Conservation (phyloP, 1,284 basidiomycete species). For the Trametes sp. region DNA sequence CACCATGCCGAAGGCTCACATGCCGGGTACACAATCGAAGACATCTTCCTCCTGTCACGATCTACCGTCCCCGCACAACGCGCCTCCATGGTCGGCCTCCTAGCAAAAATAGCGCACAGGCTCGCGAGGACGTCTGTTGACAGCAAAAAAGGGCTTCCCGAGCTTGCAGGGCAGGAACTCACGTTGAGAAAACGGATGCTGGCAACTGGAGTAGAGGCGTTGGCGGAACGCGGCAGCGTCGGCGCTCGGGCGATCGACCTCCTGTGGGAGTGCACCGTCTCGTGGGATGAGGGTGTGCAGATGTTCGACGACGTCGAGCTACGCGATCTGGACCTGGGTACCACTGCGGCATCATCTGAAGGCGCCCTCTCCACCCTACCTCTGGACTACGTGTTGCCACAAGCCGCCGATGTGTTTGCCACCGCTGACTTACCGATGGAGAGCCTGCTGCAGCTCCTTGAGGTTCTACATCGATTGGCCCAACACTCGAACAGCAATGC, state of each 20-base stretch:
- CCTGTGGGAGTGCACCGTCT: conserved; percentile 73
- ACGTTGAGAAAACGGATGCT: conserved; percentile 63
- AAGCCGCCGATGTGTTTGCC: conserved; percentile 50
- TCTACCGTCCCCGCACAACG: conserved; percentile 89
- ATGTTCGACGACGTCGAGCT: conserved; percentile 61
- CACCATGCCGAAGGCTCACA: conserved; percentile 84
- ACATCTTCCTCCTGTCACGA: conserved; percentile 83
- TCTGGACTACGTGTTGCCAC: conserved; percentile 61
- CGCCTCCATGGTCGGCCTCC: conserved; percentile 80
- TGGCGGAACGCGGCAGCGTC: conserved; percentile 71
- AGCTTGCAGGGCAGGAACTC: conserved; percentile 56
- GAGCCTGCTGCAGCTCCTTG: conserved; percentile 65
- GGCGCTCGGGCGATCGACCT: conserved; percentile 73
- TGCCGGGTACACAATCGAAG: conserved; percentile 91
- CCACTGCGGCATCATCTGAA: conserved; percentile 20
- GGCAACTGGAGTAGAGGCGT: conserved; percentile 68
- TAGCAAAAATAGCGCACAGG: conserved; percentile 65
- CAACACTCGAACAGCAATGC: conserved; percentile 64
- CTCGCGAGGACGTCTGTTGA: conserved; percentile 42
- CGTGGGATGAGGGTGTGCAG: conserved; percentile 56
- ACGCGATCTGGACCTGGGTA: conserved; percentile 37
- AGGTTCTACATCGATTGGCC: conserved; percentile 68
- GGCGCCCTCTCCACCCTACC: conserved; percentile 53
- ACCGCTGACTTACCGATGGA: conserved; percentile 54
- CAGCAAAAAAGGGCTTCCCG: conserved; percentile 41